These are phyloP conservation scores for Crithidia thermophila DNA, from an alignment of 208 protist genomes.

Conservation along the genomic window DNA sequence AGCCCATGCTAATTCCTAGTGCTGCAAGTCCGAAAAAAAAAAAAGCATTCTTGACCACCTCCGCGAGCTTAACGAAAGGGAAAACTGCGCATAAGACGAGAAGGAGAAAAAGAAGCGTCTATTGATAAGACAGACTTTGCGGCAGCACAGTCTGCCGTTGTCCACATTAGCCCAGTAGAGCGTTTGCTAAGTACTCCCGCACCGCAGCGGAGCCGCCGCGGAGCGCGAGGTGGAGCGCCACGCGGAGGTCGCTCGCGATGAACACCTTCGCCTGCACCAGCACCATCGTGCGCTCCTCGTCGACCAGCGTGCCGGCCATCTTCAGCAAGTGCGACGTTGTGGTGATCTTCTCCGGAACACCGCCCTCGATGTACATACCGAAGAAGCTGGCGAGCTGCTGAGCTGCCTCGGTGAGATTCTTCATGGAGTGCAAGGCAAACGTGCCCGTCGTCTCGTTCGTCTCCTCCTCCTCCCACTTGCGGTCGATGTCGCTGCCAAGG, in stretches of 20 bases:
- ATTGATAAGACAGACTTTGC: no score
- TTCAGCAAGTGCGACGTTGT: constrained; percentile 74
- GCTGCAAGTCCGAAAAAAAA: no score
- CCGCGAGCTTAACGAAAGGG: no score
- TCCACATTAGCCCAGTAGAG: constrained; percentile 55
- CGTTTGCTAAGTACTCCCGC: constrained; percentile 75
- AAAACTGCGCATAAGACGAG: no score
- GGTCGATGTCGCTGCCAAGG: constrained; percentile 38
- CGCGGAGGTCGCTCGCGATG: constrained; percentile 63
- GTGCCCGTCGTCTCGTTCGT: constrained; percentile 80
- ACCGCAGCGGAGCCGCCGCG: constrained; percentile 67
- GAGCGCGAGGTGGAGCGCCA: constrained; percentile 81
- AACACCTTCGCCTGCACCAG: constrained; percentile 82
- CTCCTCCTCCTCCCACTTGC: constrained; percentile 54
- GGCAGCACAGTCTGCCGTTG: not conserved
- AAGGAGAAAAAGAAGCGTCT: no score
- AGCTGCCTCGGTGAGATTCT: constrained; percentile 83
- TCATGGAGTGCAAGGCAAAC: constrained; percentile 82
- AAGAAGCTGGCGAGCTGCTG: constrained; percentile 87
- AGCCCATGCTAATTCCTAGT: no score
- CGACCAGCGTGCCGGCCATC: constrained; percentile 77
- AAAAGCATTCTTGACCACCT: no score
- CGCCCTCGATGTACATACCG: constrained; percentile 78
- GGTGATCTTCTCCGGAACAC: constrained; percentile 72
- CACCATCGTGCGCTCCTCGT: constrained; percentile 61